These are phyloP conservation scores for Tuctoria greenei DNA, from an alignment of 176 grass and related monocot genomes.

Conservation along the genomic window DNA sequence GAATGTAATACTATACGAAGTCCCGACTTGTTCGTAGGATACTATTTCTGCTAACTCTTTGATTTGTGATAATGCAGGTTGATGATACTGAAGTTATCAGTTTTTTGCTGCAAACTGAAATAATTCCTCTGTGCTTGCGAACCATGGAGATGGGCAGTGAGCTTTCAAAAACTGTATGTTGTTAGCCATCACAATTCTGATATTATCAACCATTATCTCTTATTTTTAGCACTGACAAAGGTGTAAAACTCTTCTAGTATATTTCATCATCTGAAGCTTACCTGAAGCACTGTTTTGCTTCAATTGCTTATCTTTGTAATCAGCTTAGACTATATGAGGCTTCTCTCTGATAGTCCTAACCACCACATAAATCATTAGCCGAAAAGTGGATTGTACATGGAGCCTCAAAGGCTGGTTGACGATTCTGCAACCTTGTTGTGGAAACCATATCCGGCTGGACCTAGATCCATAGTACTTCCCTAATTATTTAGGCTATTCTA, in stretches of 20 bases:
- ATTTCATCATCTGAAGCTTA: background rate
- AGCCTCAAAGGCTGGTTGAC: background rate
- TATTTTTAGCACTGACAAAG: slow-evolving; percentile 22
- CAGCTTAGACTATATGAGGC: background rate
- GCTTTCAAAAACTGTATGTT: slow-evolving; percentile 89
- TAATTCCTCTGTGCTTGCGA: slow-evolving; percentile 91
- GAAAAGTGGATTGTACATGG: slow-evolving; percentile 4
- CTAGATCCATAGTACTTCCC: no score
- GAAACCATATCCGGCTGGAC: background rate
- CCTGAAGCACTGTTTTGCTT: background rate
- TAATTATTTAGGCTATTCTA: background rate
- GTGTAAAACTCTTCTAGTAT: background rate
- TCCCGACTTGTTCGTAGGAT: background rate
- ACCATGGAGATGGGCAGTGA: slow-evolving; percentile 99
- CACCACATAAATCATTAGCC: background rate
- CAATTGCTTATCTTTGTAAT: slow-evolving; percentile 17
- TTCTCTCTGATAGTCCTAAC: slow-evolving; percentile 9
- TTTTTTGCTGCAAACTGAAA: slow-evolving; percentile 99
- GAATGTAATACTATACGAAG: background rate
- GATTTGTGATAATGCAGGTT: slow-evolving; percentile 53
- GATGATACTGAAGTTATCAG: slow-evolving; percentile 97
- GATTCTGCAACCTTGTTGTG: background rate
- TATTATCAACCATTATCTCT: slow-evolving; percentile 9
- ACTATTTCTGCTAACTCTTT: slow-evolving; percentile 11
- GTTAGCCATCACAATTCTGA: slow-evolving; percentile 15